phyloP scores from a whole-genome alignment of 208 protist genomes.

The Acanthamoeba royreba region DNA sequence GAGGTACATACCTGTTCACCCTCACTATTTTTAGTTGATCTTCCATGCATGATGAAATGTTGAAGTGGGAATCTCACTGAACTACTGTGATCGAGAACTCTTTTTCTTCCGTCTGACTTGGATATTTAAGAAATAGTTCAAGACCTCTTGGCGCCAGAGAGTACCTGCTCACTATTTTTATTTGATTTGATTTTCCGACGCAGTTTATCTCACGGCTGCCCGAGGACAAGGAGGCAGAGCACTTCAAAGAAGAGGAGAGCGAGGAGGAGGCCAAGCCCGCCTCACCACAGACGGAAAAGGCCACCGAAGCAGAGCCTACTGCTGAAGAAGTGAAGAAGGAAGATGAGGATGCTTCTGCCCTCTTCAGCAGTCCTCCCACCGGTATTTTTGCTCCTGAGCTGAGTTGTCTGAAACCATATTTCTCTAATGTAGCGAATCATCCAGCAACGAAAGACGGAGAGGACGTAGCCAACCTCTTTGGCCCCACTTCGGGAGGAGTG shows the following conservation, averaged over 20 bases:
- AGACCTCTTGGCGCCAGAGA: background rate
- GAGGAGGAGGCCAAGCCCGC: background rate
- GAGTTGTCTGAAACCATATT: background rate
- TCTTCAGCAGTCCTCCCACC: background rate
- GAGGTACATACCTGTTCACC: background rate
- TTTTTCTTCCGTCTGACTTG: slow-evolving; percentile 23
- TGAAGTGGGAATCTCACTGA: slow-evolving; percentile 32
- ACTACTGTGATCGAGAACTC: background rate
- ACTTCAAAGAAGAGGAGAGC: background rate
- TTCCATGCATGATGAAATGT: background rate
- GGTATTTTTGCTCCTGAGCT: background rate
- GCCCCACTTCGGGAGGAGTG: background rate
- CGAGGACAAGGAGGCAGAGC: background rate
- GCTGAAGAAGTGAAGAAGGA: background rate
- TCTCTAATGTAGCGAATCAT: background rate
- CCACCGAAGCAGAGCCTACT: background rate
- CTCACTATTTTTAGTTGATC: background rate
- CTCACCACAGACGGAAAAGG: background rate
- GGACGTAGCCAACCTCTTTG: background rate
- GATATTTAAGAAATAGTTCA: background rate
- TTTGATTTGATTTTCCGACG: background rate
- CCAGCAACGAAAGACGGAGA: background rate
- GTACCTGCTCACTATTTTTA: background rate
- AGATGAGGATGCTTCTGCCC: background rate
- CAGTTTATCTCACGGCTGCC: background rate